Evolutionary conservation across 192 early-diverging fungal species (phyloP).

Genomic region (Rhizophlyctis rosea): DNA sequence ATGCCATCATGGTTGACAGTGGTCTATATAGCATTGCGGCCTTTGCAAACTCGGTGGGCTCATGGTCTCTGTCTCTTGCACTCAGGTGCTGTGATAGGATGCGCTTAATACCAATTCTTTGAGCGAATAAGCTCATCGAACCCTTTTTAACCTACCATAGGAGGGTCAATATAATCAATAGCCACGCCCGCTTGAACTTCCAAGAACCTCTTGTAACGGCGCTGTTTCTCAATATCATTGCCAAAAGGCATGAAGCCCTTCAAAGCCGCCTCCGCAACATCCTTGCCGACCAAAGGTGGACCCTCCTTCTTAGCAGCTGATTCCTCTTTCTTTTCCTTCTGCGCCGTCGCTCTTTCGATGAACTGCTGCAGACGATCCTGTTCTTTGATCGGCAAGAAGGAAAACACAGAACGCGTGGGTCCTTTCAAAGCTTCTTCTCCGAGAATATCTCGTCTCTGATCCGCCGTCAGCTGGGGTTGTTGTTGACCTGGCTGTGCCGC

Average conservation of each 20-base stretch:
- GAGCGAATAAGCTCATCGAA: too few relatives aligned
- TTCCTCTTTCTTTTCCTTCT: slow-evolving; percentile 3
- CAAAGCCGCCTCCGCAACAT: slow-evolving; percentile 64
- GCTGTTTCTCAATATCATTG: slow-evolving; percentile 65
- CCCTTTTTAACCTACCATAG: too few relatives aligned
- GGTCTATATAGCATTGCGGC: slow-evolving; percentile 75
- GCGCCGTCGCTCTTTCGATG: slow-evolving; percentile 35
- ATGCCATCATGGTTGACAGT: slow-evolving; percentile 64
- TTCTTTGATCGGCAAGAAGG: slow-evolving; percentile 60
- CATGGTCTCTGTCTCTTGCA: slow-evolving; percentile 43
- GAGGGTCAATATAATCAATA: slow-evolving; percentile 5
- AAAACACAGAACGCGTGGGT: slow-evolving; percentile 68
- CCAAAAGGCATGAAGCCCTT: slow-evolving; percentile 81
- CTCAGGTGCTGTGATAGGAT: slow-evolving; percentile 37
- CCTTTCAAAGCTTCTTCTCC: slow-evolving; percentile 68
- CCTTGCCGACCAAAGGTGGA: slow-evolving; percentile 52
- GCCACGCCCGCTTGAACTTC: slow-evolving; percentile 58
- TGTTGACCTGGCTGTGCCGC: slow-evolving; percentile 8
- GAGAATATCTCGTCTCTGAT: slow-evolving; percentile 59
- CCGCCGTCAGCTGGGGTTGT: slow-evolving; percentile 32
- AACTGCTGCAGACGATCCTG: slow-evolving; percentile 61
- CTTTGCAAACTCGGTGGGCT: slow-evolving; percentile 70
- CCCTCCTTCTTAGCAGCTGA: neutral
- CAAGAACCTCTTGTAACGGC: slow-evolving; percentile 68
- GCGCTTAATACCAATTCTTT: too few relatives aligned